A percentile compares a stretch with the other conserved stretches of the same genome.
Evolutionary conservation across 805 yeast genomes (phyloP).

Genomic region (Starmerella potacharoeniae): DNA sequence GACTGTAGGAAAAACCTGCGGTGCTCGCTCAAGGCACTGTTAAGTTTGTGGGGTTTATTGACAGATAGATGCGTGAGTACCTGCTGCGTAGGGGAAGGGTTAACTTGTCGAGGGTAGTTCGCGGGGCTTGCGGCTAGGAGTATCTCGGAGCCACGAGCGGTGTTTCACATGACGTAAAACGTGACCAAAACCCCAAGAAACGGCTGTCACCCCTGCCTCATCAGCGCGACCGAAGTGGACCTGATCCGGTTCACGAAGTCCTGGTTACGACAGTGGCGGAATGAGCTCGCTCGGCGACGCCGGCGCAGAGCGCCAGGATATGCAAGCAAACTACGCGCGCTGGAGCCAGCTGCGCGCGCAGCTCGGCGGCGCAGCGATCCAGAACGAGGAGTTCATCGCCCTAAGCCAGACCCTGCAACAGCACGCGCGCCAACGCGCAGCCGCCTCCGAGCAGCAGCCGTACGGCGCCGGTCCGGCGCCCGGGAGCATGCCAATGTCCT

Average conservation of each 20-base stretch:
- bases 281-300: conserved; percentile 18
- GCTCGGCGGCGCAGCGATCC: conserved; percentile 23
- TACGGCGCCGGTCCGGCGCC: neutral
- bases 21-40: too few relatives aligned
- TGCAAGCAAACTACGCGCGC: conserved; percentile 26
- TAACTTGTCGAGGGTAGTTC: too few relatives aligned
- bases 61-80: too few relatives aligned
- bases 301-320: conserved; percentile 18
- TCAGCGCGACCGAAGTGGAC: neutral
- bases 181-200: neutral
- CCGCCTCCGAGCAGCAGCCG: conserved; percentile 1
- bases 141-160: neutral
- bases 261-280: neutral
- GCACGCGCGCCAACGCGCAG: conserved; percentile 17
- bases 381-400: conserved; percentile 26
- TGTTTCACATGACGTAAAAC: neutral
- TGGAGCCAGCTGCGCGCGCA: conserved; percentile 22
- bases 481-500: neutral
- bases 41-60: too few relatives aligned
- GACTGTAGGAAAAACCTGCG: too few relatives aligned
- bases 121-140: neutral
- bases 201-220: neutral
- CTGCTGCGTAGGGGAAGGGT: too few relatives aligned
- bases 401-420: conserved; percentile 19
- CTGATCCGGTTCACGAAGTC: neutral